Percentiles rank a stretch among this genome's conserved stretches.
Evolutionary conservation across 2,329 filamentous ascomycete genomes (phyloP).

Genomic region (Trichothecium roseum): DNA sequence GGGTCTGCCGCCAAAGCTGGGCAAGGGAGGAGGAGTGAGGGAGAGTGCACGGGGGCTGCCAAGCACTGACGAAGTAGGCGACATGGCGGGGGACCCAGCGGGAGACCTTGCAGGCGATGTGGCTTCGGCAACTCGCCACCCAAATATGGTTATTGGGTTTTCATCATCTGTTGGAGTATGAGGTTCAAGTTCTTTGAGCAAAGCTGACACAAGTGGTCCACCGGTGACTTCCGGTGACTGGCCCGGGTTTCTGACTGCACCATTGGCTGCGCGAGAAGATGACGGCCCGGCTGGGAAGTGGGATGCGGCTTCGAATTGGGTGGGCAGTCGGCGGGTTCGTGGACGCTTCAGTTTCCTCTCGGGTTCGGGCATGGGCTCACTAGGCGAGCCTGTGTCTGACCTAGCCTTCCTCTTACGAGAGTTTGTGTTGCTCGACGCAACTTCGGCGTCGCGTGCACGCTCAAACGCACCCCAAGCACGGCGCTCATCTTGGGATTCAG

Average conservation of each 20-base stretch:
- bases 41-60: constrained; percentile 59
- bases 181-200: constrained; percentile 79
- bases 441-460: constrained; percentile 62
- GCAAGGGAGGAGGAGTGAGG: constrained; percentile 58
- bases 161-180: constrained; percentile 50
- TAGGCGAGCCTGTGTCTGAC: constrained; percentile 62
- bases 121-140: constrained; percentile 22
- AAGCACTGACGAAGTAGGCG: constrained; percentile 52
- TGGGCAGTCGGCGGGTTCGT: constrained; percentile 58
- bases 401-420: constrained; percentile 63
- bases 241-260: constrained; percentile 7
- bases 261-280: constrained; percentile 1
- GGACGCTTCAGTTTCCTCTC: constrained; percentile 83
- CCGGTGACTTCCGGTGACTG: constrained; percentile 44
- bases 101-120: constrained; percentile 55
- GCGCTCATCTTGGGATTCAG: constrained; percentile 70
- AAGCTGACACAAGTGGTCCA: constrained; percentile 63
- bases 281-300: constrained; percentile 4
- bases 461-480: constrained; percentile 88
- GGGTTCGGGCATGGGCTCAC: constrained; percentile 57
- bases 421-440: constrained; percentile 32
- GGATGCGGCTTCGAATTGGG: constrained; percentile 30
- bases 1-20: constrained; percentile 40
- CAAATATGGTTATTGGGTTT: constrained; percentile 11
- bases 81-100: constrained; percentile 40